Base-by-base conservation (phyloP, 202 grass and related monocot species). In the Digitaria exilis region DNA sequence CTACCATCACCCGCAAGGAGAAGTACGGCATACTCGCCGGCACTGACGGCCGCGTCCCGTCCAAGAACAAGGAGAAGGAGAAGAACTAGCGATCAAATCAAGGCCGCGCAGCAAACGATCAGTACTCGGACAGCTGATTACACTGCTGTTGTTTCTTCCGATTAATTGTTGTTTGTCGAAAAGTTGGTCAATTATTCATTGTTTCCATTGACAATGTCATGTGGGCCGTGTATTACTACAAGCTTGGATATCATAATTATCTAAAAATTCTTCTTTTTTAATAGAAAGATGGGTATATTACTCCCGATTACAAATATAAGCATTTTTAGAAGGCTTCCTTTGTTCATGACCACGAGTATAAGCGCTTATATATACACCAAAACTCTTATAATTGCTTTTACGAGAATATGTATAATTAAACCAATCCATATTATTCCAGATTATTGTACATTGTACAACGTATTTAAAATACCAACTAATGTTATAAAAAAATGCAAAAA, bases 11-110 rank as follows among this genome's bases (percentile, higher is more conserved):
- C 9, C 92, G 96, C 65, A 99, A 94, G 81, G 96, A 99, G 78
- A 99, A 99, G 91, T 99, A 99, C 48, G 26, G 84, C 58, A 92
- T 96, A 73, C 93, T 99, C 42, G 93, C 96, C 14, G 96, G 96
- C 7, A 99, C 83, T 14, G 96, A 99, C 31, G 96, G 96, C 26
- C 87, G 82, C 32, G 91, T 96, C 55, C 73, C 74, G 0, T 87
- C 85, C 32, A 98, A 90, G 83, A 86, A 86, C 45, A 86, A 81
- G 50, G 78, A 86, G 14, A 84, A 93, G 76, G 79, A 97, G 85
- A 82, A 90, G 82, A 73, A 69, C 42, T 79, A 82, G 80, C 52
- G 14, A 21, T 21, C 39, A 68, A n/a, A 62, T 46, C 25, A 8
- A 21, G 15, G 24, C 35, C 24, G 24, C 35, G 24, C 13, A 55